Base-by-base conservation (phyloP, 768 basidiomycete genomes). In the Lactifluus piperatus region DNA sequence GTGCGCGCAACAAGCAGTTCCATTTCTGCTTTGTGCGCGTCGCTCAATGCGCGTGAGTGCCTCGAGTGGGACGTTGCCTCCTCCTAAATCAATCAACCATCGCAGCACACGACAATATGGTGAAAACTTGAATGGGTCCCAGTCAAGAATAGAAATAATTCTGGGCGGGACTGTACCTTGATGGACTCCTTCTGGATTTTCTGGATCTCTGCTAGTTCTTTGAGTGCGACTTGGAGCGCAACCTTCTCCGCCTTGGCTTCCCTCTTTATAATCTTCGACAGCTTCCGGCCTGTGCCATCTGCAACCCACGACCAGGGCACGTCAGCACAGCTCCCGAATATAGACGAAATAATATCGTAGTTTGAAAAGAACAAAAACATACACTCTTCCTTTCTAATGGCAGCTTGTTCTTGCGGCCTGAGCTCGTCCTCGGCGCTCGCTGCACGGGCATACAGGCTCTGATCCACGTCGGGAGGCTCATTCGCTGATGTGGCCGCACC, bases 201-300 rank as follows among this genome's bases (percentile, higher is more conserved):
- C 68, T 88, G 86, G n/a, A 91, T 70, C 29, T 81, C 74, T 3
- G 78, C 77, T 22, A 91, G 80, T 62, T 86, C 85, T 54, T 76
- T 77, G 64, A 91, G 76, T 4, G 84, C 81, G 5, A 80, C 73
- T 22, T 73, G 71, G 22, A 93, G 70, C 0, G 85, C 78, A 60
- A 78, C 74, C 68, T 82, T 82, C 70, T 91, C 88, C 1, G 79
- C 75, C 66, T 82, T 83, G 1, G 78, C 85, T 70, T 90, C 90
- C 1, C 75, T 71, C 70, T 80, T 83, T 65, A 91, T 81, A 36
- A 92, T 79, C 67, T 82, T 90, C 7, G 83, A 80, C 36, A 91
- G 72, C 39, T 73, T 76, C 65, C 79, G 82, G 7, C 79, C 78
- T 48, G 87, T 81, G 64, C 78, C 81, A 51, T 71, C 85, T 88